These are phyloP conservation scores for Eucalyptus tenuipes DNA, from an alignment of 345 rosid genomes.

Conservation along the genomic window DNA sequence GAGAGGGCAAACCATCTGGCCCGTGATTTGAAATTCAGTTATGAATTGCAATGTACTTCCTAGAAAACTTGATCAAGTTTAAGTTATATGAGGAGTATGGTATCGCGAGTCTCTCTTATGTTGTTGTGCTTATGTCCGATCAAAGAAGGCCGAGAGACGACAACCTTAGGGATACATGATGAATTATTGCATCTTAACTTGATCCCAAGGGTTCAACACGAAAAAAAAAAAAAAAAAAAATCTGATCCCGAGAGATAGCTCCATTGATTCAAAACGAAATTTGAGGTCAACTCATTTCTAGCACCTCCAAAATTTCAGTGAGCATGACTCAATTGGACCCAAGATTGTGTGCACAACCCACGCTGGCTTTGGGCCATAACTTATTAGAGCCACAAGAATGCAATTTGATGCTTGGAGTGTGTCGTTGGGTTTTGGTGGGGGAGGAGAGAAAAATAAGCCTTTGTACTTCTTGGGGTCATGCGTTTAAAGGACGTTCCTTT, in stretches of 20 bases:
- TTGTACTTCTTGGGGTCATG: neutral
- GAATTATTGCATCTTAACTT: neutral
- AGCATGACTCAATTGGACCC: neutral
- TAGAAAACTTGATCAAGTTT: neutral
- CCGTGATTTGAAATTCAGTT: neutral
- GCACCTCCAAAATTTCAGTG: neutral
- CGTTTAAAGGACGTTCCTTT: neutral
- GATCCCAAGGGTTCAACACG: fast-evolving
- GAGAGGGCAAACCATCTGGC: neutral
- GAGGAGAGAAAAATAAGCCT: neutral
- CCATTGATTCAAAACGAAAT: neutral
- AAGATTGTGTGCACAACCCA: neutral
- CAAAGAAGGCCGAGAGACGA: fast-evolving
- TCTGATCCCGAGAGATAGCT: neutral
- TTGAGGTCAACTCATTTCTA: neutral
- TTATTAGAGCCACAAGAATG: neutral
- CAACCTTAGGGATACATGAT: neutral
- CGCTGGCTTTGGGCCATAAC: neutral
- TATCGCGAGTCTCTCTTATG: neutral
- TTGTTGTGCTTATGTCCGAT: neutral
- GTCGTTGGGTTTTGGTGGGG: neutral
- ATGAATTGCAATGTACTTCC: neutral
- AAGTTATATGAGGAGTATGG: neutral
- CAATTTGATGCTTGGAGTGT: neutral
- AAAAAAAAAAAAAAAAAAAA: too few species aligned